These are phyloP conservation scores for Danielozyma ontarioensis DNA, from an alignment of 805 yeast species.

Conservation along the genomic window DNA sequence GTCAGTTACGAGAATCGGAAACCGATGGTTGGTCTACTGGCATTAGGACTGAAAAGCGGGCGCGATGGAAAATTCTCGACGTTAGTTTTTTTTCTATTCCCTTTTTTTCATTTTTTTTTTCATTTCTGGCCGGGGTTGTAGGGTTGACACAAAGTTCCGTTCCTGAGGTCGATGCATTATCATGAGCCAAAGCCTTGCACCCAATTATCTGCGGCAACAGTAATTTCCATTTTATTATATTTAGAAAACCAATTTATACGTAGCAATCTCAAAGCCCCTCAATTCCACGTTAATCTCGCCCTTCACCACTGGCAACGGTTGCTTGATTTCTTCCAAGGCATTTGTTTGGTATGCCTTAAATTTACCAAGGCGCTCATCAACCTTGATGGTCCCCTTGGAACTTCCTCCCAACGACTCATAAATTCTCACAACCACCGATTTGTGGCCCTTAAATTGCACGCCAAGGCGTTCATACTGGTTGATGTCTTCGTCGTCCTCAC, in stretches of 20 bases:
- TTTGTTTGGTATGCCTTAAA: constrained; percentile 49
- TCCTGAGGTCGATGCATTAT: no score
- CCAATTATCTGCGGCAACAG: no score
- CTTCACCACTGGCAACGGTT: constrained; percentile 23
- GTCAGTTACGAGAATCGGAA: no score
- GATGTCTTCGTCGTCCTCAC: constrained; percentile 71
- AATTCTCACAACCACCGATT: constrained; percentile 61
- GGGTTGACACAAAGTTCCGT: neutral
- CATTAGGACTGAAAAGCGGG: no score
- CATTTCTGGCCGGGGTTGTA: neutral
- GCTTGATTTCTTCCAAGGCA: constrained; percentile 51
- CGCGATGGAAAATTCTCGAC: no score
- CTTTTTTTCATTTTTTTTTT: constrained; percentile 1
- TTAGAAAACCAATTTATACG: no score
- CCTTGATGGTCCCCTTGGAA: constrained; percentile 45
- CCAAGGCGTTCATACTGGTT: constrained; percentile 43
- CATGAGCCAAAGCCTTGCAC: no score
- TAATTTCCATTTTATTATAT: no score
- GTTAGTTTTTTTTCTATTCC: no score
- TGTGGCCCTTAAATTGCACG: constrained; percentile 36
- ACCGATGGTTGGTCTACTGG: no score
- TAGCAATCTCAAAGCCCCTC: constrained; percentile 76
- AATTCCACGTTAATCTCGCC: constrained; percentile 43
- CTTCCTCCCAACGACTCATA: constrained; percentile 89
- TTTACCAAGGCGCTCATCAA: constrained; percentile 37